Evolutionary conservation across 257 asterid species (phyloP).

Genomic region (Thymus quinquecostatus): DNA sequence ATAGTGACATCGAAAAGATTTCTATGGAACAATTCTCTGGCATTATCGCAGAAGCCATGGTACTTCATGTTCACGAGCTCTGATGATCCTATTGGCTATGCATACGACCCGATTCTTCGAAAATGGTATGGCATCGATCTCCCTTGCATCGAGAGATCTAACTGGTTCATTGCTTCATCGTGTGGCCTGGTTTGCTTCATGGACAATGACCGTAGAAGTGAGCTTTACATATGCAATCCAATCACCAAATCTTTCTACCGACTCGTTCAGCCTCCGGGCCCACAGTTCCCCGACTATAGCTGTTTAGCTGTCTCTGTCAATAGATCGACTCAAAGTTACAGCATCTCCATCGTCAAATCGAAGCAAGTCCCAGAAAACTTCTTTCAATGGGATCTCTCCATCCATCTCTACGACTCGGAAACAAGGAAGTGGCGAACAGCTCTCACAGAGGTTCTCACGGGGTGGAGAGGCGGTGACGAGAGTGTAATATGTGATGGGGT

Average conservation of each 20-base stretch:
- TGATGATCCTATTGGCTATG: constrained; percentile 82
- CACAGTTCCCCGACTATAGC: constrained; percentile 71
- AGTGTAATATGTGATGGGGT: constrained; percentile 80
- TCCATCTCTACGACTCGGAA: constrained; percentile 72
- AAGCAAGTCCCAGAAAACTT: constrained; percentile 84
- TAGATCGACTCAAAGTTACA: constrained; percentile 47
- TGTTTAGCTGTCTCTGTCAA: constrained; percentile 71
- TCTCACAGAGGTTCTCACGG: constrained; percentile 60
- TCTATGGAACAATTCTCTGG: constrained; percentile 60
- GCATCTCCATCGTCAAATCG: constrained; percentile 64
- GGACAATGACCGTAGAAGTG: constrained; percentile 81
- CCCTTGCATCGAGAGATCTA: constrained; percentile 72
- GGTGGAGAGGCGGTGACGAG: constrained; percentile 97
- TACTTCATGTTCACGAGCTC: constrained; percentile 97
- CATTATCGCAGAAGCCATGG: constrained; percentile 75
- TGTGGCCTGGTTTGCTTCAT: constrained; percentile 82
- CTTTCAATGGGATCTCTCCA: constrained; percentile 81
- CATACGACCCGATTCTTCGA: constrained; percentile 71
- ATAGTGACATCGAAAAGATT: constrained; percentile 75
- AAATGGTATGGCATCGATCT: constrained; percentile 86
- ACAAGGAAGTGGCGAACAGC: constrained; percentile 61
- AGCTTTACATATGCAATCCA: constrained; percentile 80
- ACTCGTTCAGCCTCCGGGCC: constrained; percentile 70
- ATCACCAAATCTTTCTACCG: constrained; percentile 54
- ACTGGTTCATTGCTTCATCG: constrained; percentile 82